A percentile compares a stretch with the other conserved stretches of the same genome.
Conservation (phyloP, 108 stramenopile genomes). For the Fistulifera pelliculosa region DNA sequence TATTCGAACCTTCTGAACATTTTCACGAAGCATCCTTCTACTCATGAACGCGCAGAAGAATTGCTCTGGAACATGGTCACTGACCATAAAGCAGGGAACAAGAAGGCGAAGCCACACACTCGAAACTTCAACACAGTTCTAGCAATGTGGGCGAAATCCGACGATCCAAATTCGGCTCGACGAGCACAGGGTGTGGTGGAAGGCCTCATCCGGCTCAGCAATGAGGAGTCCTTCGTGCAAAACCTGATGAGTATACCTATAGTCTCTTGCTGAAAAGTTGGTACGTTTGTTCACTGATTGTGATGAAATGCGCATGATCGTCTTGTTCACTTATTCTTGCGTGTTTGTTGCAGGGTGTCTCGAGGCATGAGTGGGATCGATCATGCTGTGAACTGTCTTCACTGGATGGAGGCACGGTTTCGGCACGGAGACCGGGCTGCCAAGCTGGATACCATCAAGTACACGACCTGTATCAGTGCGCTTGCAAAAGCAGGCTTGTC, state of each 20-base stretch:
- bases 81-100: background rate
- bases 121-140: conserved; percentile 10
- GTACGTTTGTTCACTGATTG: conserved; percentile 5
- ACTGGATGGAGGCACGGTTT: conserved; percentile 3
- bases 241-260: conserved; percentile 9
- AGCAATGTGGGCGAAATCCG: conserved; percentile 13
- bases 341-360: background rate
- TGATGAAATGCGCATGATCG: background rate
- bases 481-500: background rate
- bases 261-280: conserved; percentile 8
- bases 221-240: background rate
- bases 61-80: conserved; percentile 12
- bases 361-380: background rate
- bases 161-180: background rate
- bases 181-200: conserved; percentile 2
- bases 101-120: conserved; percentile 1
- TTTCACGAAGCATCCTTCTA: background rate
- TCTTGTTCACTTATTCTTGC: background rate
- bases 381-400: background rate
- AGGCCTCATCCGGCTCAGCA: background rate
- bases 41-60: conserved; percentile 3
- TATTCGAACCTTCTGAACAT: conserved; percentile 11
- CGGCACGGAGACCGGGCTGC: conserved; percentile 1
- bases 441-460: conserved; percentile 10
- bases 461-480: conserved; percentile 6